Percentiles rank a stretch among this genome's conserved stretches.
Conservation (phyloP, 2,329 filamentous ascomycete genomes). For the Penicillium sp. region DNA sequence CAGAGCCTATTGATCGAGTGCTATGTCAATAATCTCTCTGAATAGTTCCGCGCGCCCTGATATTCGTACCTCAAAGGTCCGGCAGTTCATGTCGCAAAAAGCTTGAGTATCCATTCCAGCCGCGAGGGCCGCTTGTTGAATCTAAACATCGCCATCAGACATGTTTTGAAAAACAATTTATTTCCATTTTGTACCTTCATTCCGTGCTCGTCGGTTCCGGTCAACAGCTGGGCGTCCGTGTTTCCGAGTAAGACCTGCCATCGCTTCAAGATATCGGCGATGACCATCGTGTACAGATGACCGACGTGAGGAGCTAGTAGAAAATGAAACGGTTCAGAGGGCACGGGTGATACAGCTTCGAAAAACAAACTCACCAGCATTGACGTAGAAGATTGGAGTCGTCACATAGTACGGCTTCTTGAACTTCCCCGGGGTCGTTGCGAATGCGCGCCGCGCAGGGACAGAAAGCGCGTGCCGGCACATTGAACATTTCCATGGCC, state of each 20-base stretch:
- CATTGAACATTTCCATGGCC: constrained; percentile 32
- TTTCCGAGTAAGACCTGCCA: constrained; percentile 78
- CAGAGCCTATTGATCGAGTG: constrained; percentile 52
- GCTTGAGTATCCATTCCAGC: constrained; percentile 70
- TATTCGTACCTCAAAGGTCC: constrained; percentile 64
- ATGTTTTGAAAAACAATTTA: neutral
- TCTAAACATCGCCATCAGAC: constrained; percentile 41
- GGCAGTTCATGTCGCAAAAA: constrained; percentile 84
- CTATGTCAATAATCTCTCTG: neutral
- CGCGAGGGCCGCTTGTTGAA: constrained; percentile 78
- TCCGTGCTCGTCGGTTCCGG: constrained; percentile 95
- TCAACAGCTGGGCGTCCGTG: constrained; percentile 68
- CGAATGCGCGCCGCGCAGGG: constrained; percentile 27
- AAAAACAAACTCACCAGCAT: constrained; percentile 65
- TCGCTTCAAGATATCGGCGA: constrained; percentile 87
- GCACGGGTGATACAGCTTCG: neutral
- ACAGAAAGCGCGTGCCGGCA: constrained; percentile 23
- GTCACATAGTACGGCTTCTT: constrained; percentile 91
- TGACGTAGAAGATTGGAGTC: constrained; percentile 98
- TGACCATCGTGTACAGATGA: constrained; percentile 88
- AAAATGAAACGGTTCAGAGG: neutral
- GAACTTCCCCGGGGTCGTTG: constrained; percentile 25
- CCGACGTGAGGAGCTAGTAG: constrained; percentile 83
- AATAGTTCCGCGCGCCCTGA: neutral
- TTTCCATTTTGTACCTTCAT: constrained; percentile 62